These are phyloP conservation scores for Saccharomycopsis microspora DNA, from an alignment of 805 yeast genomes.

Conservation along the genomic window DNA sequence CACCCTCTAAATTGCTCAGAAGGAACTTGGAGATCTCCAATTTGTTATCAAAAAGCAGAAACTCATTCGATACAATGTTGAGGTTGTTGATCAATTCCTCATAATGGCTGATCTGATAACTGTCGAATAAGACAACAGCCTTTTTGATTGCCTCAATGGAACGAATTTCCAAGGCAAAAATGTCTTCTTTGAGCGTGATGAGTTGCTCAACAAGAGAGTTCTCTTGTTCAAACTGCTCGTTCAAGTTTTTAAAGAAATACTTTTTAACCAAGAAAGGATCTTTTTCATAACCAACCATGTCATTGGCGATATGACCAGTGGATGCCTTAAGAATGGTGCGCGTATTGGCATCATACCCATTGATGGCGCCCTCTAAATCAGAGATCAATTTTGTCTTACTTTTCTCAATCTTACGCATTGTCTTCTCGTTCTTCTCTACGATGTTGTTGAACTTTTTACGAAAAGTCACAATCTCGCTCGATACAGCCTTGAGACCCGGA, in stretches of 20 bases:
- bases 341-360: slow-evolving; percentile 2
- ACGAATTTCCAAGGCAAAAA: slow-evolving; percentile 14
- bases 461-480: slow-evolving; percentile 4
- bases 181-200: slow-evolving; percentile 14
- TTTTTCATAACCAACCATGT: slow-evolving; percentile 10
- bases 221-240: slow-evolving; percentile 10
- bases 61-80: slow-evolving; percentile 7
- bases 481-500: slow-evolving; percentile 14
- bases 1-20: slow-evolving; percentile 3
- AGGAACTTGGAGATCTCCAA: slow-evolving; percentile 15
- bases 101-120: slow-evolving; percentile 13
- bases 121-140: slow-evolving; percentile 12
- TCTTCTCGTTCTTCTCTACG: slow-evolving; percentile 13
- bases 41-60: slow-evolving; percentile 10
- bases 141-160: slow-evolving; percentile 12
- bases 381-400: slow-evolving; percentile 9
- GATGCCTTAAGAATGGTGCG: slow-evolving; percentile 1
- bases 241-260: slow-evolving; percentile 14
- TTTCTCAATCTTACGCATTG: slow-evolving; percentile 7
- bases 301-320: not conserved
- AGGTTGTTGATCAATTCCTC: slow-evolving; percentile 14
- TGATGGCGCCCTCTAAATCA: slow-evolving; percentile 13
- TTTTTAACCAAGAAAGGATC: slow-evolving; percentile 16
- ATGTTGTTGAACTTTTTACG: slow-evolving; percentile 11
- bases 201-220: slow-evolving; percentile 10